Conservation (phyloP, 140 eudicot genomes). For the Flaveria floridana region DNA sequence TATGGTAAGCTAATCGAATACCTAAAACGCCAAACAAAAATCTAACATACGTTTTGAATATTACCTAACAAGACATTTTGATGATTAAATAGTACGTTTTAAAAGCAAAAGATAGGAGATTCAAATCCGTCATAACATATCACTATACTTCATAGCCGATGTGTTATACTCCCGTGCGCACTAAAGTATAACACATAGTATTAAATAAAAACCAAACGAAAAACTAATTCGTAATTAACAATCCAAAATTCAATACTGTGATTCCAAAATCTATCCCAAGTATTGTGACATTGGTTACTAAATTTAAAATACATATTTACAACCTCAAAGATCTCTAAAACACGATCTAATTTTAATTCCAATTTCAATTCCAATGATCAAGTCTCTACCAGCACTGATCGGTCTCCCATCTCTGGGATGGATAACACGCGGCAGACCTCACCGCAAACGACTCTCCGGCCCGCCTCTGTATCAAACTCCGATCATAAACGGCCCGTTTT, state of each 20-base stretch:
- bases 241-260: neutral
- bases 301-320: neutral
- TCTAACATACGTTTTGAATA: too few species aligned
- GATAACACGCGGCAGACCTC: slow-evolving; percentile 19
- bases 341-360: neutral
- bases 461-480: slow-evolving; percentile 35
- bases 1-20: too few species aligned
- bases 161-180: too few species aligned
- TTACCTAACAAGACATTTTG: too few species aligned
- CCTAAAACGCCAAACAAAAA: too few species aligned
- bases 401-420: slow-evolving; percentile 62
- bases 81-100: too few species aligned
- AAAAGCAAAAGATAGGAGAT: too few species aligned
- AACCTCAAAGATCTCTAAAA: neutral
- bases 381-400: slow-evolving; percentile 79
- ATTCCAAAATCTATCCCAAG: slow-evolving; percentile 18
- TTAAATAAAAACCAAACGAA: too few species aligned
- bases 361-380: neutral
- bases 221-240: neutral
- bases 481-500: slow-evolving; percentile 68
- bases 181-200: too few species aligned
- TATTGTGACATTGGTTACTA: neutral
- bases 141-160: too few species aligned
- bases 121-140: too few species aligned
- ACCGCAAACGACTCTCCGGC: slow-evolving; percentile 23